Evolutionary conservation across 208 protist genomes (phyloP), one percentile per base, ranked within the genome.

Genomic region (Acanthamoeba sp.): DNA sequence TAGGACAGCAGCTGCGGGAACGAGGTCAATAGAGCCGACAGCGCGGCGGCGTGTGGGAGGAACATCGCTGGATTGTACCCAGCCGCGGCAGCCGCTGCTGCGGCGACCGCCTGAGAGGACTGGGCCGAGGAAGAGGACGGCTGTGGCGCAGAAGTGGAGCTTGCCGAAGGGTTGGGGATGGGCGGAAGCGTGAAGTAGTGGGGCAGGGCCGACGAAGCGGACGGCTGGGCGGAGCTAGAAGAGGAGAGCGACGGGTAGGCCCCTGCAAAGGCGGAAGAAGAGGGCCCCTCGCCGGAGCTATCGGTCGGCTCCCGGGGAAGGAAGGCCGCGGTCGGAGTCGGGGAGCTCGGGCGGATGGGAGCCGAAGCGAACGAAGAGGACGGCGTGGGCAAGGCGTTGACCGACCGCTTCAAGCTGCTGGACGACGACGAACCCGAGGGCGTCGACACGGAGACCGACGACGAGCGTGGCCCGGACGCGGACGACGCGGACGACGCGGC

Each of bases 321-420:
- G 78, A 87, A 87, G 42, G 40, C 78, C 34, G 78, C n/a, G 5
- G 78, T 87, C 24, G 78, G 78, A 3, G 78, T 87, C 5, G 78
- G 78, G 6, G 78, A 87, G 48, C 34, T 29, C 6, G 78, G 42
- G 29, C 78, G 78, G 45, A 40, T 48, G 40, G 71, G 40, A 0
- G 71, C 32, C 38, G 71, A 80, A 5, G 71, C 71, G 32, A 69
- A 66, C 27, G 69, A 80, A 16, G 71, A 80, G 1, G 71, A 27
- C 32, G 20, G 36, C 16, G n/a, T 20, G 22, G 71, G 32, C n/a
- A n/a, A 6, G 18, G 66, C 66, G 12, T 6, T 29, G 36, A 38
- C 48, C 32, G 71, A 80, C 10, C 71, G 71, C 24, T 34, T 16
- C 32, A 80, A 20, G 38, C 38, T 6, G 34, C 32, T 80, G 32